Evolutionary conservation across 306 rosid species (phyloP), one percentile per base, ranked within the genome.

Genomic region (Glycine soja): DNA sequence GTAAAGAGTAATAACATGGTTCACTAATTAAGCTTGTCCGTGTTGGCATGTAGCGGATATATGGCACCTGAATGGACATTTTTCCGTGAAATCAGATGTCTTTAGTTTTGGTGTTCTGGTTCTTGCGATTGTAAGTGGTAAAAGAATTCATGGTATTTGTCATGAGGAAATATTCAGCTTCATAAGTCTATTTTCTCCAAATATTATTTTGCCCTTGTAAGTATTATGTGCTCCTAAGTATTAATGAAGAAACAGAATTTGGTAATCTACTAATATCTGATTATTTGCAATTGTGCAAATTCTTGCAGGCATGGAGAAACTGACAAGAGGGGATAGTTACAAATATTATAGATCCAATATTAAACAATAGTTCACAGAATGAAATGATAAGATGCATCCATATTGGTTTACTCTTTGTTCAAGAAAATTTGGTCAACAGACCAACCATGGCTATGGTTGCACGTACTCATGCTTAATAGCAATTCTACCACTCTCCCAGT

Each of bases 281-380:
- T 24, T 24, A 24, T 24, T 24, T 24, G 30, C 30, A 36, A 36
- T 36, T 3, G 3, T 36, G 30, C 30, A 24, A 38, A 38, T 82
- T 11, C 14, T 78, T 71, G 68, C 75, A 85, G 90, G 82, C 73
- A 47, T 87, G 90, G 91, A 81, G 11, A 79, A 71, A 76, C 14
- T 87, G 88, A 88, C 88, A 80, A 88, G 87, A 83, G 59, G 10
- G 59, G 24, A n/a, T 9, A 90, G 90, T 0, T 66, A 8, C 63
- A 18, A 57, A 8, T 57, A 16, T 57, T 18, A 57, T 16, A 16
- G 63, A 57, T 57, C 34, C 12, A 16, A 0, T 6, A 16, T 3
- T 57, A 10, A 57, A 16, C 12, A 57, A 18, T 18, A 7, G 3
- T 57, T 57, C 34, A 57, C 34, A 57, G 18, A 57, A 8, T 57